Base-by-base conservation (phyloP, 345 rosid genomes). In the Acer saccharum region DNA sequence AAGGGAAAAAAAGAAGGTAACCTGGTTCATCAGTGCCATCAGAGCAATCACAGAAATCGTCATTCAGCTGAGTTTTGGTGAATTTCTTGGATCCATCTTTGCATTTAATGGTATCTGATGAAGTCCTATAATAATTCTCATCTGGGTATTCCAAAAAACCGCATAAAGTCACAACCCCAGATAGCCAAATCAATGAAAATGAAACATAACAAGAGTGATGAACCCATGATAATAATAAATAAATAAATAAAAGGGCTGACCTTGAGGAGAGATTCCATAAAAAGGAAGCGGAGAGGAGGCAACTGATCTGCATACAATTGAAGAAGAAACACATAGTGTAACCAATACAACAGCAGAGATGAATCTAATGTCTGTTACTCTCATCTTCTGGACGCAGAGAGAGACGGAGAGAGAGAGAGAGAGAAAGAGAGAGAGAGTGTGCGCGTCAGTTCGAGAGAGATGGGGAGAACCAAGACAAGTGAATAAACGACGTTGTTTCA, bases 1-100 rank as follows among this genome's bases (percentile, higher is more conserved):
- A 61, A 55, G 43, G 64, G 20, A 25, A 70, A 29, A 64, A 6
- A 58, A 55, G 58, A 29, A 48, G 32, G 12, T 17, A 73, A 96
- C 98, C 98, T 71, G 99, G 98, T 78, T 97, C 98, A 69, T 97
- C 99, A 13, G 97, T 89, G 81, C 91, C 98, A 68, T 94, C 98
- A 12, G 86, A 77, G 81, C 99, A 97, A 76, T 97, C 99, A 68
- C 99, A 97, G 84, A 90, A 97, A 76, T 94, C 96, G 66, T 97
- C 99, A 67, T 97, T 97, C 73, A 94, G 94, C 83, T 90, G 97
- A 71, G 89, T 82, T 87, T 27, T 89, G 7, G 87, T 79, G 86
- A 97, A 97, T 44, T 87, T 89, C 80, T 83, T 89, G 77, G 98
- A 90, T 80, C 97, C 98, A 80, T 92, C 98, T 80, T 81, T 91